phyloP scores from a whole-genome alignment of 495 filamentous ascomycete genomes.

The Xylaria telfairii region DNA sequence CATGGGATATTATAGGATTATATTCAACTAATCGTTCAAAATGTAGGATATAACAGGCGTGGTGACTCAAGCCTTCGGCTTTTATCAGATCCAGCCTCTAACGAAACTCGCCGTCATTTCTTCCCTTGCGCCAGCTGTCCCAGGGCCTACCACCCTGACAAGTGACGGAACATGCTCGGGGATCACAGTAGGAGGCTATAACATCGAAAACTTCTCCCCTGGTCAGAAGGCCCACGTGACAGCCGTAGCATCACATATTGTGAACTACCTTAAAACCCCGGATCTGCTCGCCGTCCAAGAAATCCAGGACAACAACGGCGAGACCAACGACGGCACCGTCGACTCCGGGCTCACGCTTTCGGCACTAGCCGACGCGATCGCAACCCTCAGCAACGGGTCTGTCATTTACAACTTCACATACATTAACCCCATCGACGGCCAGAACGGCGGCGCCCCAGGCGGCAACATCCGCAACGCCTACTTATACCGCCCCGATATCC shows the following conservation, averaged over 20 bases:
- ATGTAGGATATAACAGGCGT: constrained; percentile 58
- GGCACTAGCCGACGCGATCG: constrained; percentile 51
- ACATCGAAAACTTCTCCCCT: constrained; percentile 65
- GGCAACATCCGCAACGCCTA: constrained; percentile 71
- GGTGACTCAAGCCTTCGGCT: constrained; percentile 62
- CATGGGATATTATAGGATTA: background rate
- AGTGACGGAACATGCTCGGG: constrained; percentile 54
- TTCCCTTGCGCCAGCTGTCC: constrained; percentile 39
- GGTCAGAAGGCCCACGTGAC: constrained; percentile 49
- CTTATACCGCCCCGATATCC: constrained; percentile 59
- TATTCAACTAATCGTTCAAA: background rate
- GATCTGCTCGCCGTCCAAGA: constrained; percentile 66
- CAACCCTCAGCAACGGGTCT: constrained; percentile 34
- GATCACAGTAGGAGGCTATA: constrained; percentile 64
- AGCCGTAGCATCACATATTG: constrained; percentile 60
- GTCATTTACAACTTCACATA: constrained; percentile 55
- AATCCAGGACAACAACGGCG: constrained; percentile 64
- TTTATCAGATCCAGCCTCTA: constrained; percentile 64
- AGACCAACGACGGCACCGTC: constrained; percentile 57
- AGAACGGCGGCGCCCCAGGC: constrained; percentile 64
- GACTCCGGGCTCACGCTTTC: constrained; percentile 54
- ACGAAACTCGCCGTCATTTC: constrained; percentile 53
- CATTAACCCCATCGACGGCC: constrained; percentile 54
- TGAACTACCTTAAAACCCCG: constrained; percentile 57
- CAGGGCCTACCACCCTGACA: constrained; percentile 50